A percentile compares a stretch with the other conserved stretches of the same genome.
Conservation (phyloP, 148 eudicot species). For the Fagopyrum homotropicum region DNA sequence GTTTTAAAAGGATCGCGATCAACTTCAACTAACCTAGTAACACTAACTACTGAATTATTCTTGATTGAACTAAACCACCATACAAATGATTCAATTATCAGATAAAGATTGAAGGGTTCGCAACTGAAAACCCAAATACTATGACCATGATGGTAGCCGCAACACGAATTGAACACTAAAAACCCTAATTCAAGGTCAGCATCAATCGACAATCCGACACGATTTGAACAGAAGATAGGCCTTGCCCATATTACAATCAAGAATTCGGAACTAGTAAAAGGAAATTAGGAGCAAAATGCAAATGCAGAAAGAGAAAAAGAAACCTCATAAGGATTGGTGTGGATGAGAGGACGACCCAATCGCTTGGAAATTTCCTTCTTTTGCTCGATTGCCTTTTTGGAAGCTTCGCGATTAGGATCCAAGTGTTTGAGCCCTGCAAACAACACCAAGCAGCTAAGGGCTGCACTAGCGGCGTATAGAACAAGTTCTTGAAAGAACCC, state of each 20-base stretch:
- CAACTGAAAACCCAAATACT: background rate
- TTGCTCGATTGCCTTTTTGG: conserved; percentile 71
- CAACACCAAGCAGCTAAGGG: conserved; percentile 64
- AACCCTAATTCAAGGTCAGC: conserved; percentile 2
- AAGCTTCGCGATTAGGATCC: conserved; percentile 86
- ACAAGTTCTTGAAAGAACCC: conserved; percentile 58
- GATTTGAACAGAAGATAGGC: background rate
- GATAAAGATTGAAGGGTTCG: background rate
- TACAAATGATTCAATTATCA: too few relatives aligned
- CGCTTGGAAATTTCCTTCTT: conserved; percentile 83
- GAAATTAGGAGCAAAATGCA: background rate
- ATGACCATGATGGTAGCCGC: background rate
- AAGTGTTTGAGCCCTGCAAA: conserved; percentile 56
- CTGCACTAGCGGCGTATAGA: conserved; percentile 86
- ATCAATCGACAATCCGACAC: background rate
- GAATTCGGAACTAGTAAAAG: too few relatives aligned
- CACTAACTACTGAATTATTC: background rate
- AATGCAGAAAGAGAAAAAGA: background rate
- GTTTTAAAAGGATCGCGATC: background rate
- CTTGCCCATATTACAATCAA: background rate
- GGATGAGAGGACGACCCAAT: conserved; percentile 70
- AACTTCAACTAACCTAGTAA: background rate
- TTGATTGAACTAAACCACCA: background rate
- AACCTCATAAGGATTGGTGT: conserved; percentile 83
- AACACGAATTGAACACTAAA: background rate